Percentiles rank a stretch among this genome's conserved stretches.
These are phyloP conservation scores for Trypanosoma rangeli DNA, from an alignment of 208 protist genomes.

Conservation along the genomic window DNA sequence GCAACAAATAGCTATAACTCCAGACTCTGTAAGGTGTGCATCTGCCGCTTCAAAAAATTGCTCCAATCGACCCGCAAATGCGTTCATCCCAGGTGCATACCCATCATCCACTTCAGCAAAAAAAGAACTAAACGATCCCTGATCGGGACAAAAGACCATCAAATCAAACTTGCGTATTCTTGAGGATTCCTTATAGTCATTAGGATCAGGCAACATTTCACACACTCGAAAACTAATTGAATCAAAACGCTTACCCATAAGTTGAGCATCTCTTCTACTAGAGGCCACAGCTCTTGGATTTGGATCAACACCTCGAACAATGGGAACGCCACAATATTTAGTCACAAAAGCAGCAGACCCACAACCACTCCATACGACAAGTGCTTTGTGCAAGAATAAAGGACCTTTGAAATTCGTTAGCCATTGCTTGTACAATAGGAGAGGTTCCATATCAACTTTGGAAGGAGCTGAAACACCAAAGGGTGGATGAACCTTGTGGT, in stretches of 20 bases:
- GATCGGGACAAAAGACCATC: slow-evolving; percentile 78
- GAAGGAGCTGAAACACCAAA: slow-evolving; percentile 57
- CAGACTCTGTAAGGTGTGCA: slow-evolving; percentile 61
- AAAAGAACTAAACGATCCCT: slow-evolving; percentile 45
- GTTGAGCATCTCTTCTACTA: slow-evolving; percentile 48
- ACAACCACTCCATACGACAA: slow-evolving; percentile 60
- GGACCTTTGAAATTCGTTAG: slow-evolving; percentile 62
- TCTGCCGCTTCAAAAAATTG: slow-evolving; percentile 81
- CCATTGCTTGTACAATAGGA: slow-evolving; percentile 75
- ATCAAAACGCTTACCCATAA: slow-evolving; percentile 34
- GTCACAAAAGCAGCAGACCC: slow-evolving; percentile 59
- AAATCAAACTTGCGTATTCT: slow-evolving; percentile 58
- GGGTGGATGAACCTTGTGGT: slow-evolving; percentile 61
- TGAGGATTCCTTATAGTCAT: neutral
- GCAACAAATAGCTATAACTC: slow-evolving; percentile 77
- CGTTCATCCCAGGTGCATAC: slow-evolving; percentile 58
- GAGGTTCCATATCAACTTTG: slow-evolving; percentile 62
- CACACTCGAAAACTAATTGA: slow-evolving; percentile 79
- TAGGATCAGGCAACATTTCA: slow-evolving; percentile 54
- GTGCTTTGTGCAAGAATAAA: slow-evolving; percentile 65
- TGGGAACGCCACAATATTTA: slow-evolving; percentile 55
- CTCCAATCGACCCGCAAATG: slow-evolving; percentile 67
- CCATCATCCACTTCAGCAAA: slow-evolving; percentile 36
- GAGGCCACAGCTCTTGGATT: slow-evolving; percentile 58
- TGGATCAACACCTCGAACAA: slow-evolving; percentile 79